Conservation (phyloP, 2,329 filamentous ascomycete species). For the Aureobasidium sp. region DNA sequence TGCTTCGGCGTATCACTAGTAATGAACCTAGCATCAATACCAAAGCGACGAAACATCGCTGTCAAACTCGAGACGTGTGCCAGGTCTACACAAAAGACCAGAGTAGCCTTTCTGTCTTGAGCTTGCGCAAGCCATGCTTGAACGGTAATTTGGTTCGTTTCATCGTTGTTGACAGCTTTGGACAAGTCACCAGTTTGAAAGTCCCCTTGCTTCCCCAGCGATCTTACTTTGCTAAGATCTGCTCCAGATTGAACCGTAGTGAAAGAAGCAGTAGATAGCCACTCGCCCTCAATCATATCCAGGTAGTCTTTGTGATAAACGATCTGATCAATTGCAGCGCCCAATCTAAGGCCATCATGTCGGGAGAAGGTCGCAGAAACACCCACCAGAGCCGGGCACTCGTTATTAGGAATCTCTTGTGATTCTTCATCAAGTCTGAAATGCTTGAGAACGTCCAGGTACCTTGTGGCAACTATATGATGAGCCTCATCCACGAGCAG, state of each 20-base stretch:
- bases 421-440: constrained; percentile 59
- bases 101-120: constrained; percentile 65
- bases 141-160: constrained; percentile 77
- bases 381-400: constrained; percentile 62
- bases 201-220: constrained; percentile 62
- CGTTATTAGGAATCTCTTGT: constrained; percentile 31
- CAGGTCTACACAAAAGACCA: constrained; percentile 92
- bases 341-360: constrained; percentile 76
- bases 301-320: constrained; percentile 86
- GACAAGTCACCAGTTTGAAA: constrained; percentile 76
- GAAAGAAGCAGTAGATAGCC: constrained; percentile 87
- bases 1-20: constrained; percentile 68
- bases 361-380: constrained; percentile 78
- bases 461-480: constrained; percentile 82
- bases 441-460: constrained; percentile 67
- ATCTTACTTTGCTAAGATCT: constrained; percentile 54
- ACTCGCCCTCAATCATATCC: constrained; percentile 81
- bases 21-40: constrained; percentile 79
- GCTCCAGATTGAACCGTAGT: constrained; percentile 82
- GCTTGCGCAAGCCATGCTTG: constrained; percentile 80
- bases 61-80: constrained; percentile 72
- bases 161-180: constrained; percentile 69
- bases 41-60: constrained; percentile 64
- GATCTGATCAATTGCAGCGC: constrained; percentile 84
- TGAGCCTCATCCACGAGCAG: constrained; percentile 94